Percentiles rank a stretch among this genome's conserved stretches.
Conservation (phyloP, 331 rosid species). For the Malus hybrid region DNA sequence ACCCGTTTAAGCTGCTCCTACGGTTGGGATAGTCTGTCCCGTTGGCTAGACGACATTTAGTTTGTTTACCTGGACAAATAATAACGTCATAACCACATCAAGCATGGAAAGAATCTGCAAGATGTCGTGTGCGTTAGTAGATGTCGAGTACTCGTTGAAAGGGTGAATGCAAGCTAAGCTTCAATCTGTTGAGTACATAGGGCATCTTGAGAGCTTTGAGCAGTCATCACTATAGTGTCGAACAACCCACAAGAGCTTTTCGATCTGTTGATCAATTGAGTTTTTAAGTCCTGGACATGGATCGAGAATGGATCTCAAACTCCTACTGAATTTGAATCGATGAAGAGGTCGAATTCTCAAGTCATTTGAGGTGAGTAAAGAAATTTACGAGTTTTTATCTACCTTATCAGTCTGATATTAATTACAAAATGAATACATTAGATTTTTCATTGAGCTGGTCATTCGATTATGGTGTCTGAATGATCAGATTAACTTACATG, state of each 20-base stretch:
- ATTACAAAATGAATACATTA: neutral
- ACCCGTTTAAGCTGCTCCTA: neutral
- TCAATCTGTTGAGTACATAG: neutral
- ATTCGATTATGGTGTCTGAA: neutral
- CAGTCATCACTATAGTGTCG: too few species aligned
- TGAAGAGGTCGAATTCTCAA: neutral
- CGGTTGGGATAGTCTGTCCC: neutral
- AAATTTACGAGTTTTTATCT: neutral
- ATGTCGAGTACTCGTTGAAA: neutral
- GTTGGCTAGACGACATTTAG: neutral
- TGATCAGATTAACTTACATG: neutral
- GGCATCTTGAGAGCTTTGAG: neutral
- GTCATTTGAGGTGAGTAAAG: neutral
- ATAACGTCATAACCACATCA: neutral
- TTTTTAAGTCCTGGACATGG: neutral
- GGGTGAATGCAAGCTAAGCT: neutral
- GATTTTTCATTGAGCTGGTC: neutral
- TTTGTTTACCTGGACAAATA: neutral
- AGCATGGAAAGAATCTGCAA: neutral
- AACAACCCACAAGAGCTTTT: neutral
- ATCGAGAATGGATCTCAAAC: neutral
- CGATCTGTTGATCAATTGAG: neutral
- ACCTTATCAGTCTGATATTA: neutral
- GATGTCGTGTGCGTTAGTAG: neutral
- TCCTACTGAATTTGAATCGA: neutral